Conservation (phyloP, 1,284 basidiomycete genomes). For the Heterobasidion irregulare region DNA sequence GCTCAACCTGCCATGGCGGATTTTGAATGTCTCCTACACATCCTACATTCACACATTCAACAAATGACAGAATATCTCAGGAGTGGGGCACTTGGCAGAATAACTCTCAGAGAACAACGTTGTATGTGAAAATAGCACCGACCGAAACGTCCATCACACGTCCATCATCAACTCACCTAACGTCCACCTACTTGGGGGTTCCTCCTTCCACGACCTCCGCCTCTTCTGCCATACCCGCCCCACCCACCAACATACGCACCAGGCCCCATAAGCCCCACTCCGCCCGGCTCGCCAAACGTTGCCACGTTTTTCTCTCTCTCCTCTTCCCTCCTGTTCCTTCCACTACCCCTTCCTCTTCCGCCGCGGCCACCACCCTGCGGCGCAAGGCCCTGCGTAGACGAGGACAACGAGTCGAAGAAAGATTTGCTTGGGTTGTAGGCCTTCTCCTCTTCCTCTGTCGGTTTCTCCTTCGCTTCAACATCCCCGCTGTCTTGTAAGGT, state of each 20-base stretch:
- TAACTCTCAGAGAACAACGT: no score
- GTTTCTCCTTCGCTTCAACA: conserved; percentile 11
- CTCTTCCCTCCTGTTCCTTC: conserved; percentile 64
- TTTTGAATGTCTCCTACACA: no score
- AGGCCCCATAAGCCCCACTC: conserved; percentile 64
- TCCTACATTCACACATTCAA: no score
- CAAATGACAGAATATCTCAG: no score
- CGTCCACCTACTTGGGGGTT: neutral
- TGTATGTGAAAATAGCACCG: no score
- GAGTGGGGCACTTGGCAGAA: no score
- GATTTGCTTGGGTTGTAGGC: conserved; percentile 71
- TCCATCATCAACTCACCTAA: neutral
- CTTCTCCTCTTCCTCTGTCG: conserved; percentile 10
- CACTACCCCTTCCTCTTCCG: conserved; percentile 61
- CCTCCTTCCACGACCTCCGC: conserved; percentile 18
- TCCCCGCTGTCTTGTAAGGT: conserved; percentile 20
- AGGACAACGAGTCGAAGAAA: conserved; percentile 73
- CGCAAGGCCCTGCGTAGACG: conserved; percentile 31
- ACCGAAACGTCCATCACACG: no score
- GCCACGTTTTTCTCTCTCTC: conserved; percentile 73
- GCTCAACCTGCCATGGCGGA: no score
- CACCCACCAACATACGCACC: conserved; percentile 46
- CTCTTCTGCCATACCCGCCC: conserved; percentile 40
- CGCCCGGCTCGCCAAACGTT: conserved; percentile 76
- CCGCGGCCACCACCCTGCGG: conserved; percentile 27